These are phyloP conservation scores for Yamadazyma scolyti DNA, from an alignment of 805 yeast species.

Conservation along the genomic window DNA sequence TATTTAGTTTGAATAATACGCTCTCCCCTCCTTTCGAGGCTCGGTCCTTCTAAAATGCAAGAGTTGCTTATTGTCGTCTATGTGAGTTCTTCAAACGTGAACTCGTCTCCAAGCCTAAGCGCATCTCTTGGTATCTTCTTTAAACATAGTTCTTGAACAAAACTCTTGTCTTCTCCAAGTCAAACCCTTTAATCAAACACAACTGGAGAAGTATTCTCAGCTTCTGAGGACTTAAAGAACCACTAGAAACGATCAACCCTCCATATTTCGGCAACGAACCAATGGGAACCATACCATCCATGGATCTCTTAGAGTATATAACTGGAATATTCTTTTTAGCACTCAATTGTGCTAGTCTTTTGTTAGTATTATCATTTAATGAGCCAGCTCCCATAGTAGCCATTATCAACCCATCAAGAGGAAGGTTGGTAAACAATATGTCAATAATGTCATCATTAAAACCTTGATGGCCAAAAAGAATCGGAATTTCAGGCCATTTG, in stretches of 20 bases:
- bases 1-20: no score
- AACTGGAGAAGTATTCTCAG: constrained; percentile 56
- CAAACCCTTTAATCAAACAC: constrained; percentile 43
- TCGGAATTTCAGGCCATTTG: constrained; percentile 43
- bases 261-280: constrained; percentile 36
- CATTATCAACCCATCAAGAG: constrained; percentile 53
- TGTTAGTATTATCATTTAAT: constrained; percentile 48
- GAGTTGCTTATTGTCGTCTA: no score
- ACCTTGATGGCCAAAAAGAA: constrained; percentile 61
- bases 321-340: constrained; percentile 45
- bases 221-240: constrained; percentile 65
- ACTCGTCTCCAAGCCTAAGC: no score
- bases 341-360: constrained; percentile 36
- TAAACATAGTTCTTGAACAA: constrained; percentile 46
- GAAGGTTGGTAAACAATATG: constrained; percentile 41
- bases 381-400: constrained; percentile 77
- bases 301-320: constrained; percentile 61
- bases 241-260: constrained; percentile 49
- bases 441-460: constrained; percentile 47
- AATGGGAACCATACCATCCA: constrained; percentile 68
- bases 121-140: no score
- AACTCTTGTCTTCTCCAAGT: constrained; percentile 35
- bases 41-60: no score
- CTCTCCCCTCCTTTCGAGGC: no score
- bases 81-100: no score